A percentile compares a stretch with the other conserved stretches of the same genome.
These are phyloP conservation scores for Fusarium newnesense DNA, from an alignment of 2,329 filamentous ascomycete species.

Conservation along the genomic window DNA sequence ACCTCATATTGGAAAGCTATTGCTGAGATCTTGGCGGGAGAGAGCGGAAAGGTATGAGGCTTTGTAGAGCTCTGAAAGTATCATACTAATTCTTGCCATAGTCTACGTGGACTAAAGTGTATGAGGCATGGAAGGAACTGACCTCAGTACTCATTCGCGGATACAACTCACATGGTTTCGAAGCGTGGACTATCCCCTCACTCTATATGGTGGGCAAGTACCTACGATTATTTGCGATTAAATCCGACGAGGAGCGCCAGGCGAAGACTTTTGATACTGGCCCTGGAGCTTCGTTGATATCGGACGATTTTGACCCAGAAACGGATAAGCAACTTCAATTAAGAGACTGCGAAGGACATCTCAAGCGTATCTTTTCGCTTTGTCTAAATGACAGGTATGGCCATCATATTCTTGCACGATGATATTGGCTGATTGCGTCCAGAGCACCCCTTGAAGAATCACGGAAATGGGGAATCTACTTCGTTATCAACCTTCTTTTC, in stretches of 20 bases:
- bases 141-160: slow-evolving; percentile 81
- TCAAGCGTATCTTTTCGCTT: slow-evolving; percentile 91
- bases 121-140: slow-evolving; percentile 89
- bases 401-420: not conserved
- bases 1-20: slow-evolving; percentile 84
- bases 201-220: slow-evolving; percentile 90
- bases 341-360: slow-evolving; percentile 87
- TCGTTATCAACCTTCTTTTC: slow-evolving; percentile 93
- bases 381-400: slow-evolving; percentile 87
- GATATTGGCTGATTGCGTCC: slow-evolving; percentile 3
- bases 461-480: slow-evolving; percentile 98
- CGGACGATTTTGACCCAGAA: slow-evolving; percentile 85
- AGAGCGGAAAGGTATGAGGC: slow-evolving; percentile 50
- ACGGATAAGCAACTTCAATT: slow-evolving; percentile 83
- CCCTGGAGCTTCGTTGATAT: slow-evolving; percentile 61
- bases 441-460: slow-evolving; percentile 85
- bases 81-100: slow-evolving; percentile 36
- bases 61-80: not conserved
- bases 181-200: slow-evolving; percentile 92
- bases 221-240: slow-evolving; percentile 87
- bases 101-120: slow-evolving; percentile 83
- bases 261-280: slow-evolving; percentile 51
- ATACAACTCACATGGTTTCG: slow-evolving; percentile 79
- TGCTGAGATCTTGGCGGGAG: slow-evolving; percentile 73
- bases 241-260: slow-evolving; percentile 78